Evolutionary conservation across 2,329 filamentous ascomycete genomes (phyloP).

Genomic region (Monascus ruber): DNA sequence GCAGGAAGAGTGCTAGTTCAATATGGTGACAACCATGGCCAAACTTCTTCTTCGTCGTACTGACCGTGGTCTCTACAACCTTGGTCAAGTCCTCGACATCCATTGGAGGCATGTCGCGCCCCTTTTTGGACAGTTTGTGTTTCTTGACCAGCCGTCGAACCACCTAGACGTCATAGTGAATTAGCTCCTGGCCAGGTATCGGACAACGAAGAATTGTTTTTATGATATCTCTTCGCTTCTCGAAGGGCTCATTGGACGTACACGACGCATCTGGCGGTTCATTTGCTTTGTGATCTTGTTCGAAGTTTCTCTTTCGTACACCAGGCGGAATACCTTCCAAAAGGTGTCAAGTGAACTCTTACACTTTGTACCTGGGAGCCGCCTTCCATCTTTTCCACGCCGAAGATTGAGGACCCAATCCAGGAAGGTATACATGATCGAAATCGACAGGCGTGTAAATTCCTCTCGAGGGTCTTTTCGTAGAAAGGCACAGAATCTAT

Average conservation of each 20-base stretch:
- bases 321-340: slow-evolving; percentile 3
- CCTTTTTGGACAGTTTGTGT: slow-evolving; percentile 7
- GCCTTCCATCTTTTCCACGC: slow-evolving; percentile 9
- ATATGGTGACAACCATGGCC: slow-evolving; percentile 6
- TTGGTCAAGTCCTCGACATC: slow-evolving; percentile 9
- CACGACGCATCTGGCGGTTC: slow-evolving; percentile 4
- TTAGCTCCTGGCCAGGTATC: slow-evolving; percentile 1
- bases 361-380: slow-evolving; percentile 4
- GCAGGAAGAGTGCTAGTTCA: slow-evolving; percentile 8
- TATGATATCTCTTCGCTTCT: background rate
- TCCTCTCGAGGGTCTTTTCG: slow-evolving; percentile 8
- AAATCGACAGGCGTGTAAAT: slow-evolving; percentile 6
- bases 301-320: slow-evolving; percentile 5
- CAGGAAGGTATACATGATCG: slow-evolving; percentile 10
- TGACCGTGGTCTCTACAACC: slow-evolving; percentile 6
- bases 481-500: slow-evolving; percentile 2
- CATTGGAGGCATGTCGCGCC: slow-evolving; percentile 8
- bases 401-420: slow-evolving; percentile 9
- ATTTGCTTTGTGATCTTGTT: slow-evolving; percentile 9
- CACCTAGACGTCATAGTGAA: slow-evolving; percentile 5
- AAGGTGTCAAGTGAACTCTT: slow-evolving; percentile 3
- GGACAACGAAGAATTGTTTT: background rate
- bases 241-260: slow-evolving; percentile 3
- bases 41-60: slow-evolving; percentile 8
- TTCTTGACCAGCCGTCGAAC: slow-evolving; percentile 11